A percentile compares a stretch with the other conserved stretches of the same genome.
These are phyloP conservation scores for Pseudogymnoascus sp. DNA, from an alignment of 2,329 filamentous ascomycete species.

Conservation along the genomic window DNA sequence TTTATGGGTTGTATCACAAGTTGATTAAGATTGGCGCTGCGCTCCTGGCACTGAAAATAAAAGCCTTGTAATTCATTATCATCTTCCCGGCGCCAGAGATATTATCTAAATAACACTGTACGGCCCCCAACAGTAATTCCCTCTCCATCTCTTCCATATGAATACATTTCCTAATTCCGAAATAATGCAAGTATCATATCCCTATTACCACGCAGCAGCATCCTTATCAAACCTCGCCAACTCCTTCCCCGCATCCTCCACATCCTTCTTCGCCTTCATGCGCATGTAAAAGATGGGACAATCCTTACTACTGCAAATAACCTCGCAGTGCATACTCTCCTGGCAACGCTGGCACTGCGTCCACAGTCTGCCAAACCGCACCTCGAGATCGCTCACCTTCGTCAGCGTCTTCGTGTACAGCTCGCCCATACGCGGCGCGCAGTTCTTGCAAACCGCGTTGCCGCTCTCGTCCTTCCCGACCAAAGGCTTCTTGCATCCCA, in stretches of 20 bases:
- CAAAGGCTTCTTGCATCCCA: conserved; percentile 97
- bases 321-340: conserved; percentile 95
- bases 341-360: conserved; percentile 98
- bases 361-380: conserved; percentile 88
- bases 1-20: background rate
- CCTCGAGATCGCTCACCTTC: conserved; percentile 85
- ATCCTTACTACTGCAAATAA: conserved; percentile 93
- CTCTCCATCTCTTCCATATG: background rate
- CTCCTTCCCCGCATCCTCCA: conserved; percentile 91
- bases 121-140: background rate
- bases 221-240: conserved; percentile 83
- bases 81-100: background rate
- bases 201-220: conserved; percentile 48
- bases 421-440: conserved; percentile 77
- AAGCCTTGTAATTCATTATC: background rate
- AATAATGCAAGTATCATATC: background rate
- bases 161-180: background rate
- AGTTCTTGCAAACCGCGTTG: conserved; percentile 84
- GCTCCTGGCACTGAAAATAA: background rate
- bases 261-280: conserved; percentile 99
- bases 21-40: background rate
- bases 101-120: background rate
- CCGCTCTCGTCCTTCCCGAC: conserved; percentile 68
- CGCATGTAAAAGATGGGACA: conserved; percentile 99
- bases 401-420: conserved; percentile 86